Percentiles rank a stretch among this genome's conserved stretches.
Conservation (phyloP, 2,329 filamentous ascomycete genomes). For the Ophioceras dolichostomum region DNA sequence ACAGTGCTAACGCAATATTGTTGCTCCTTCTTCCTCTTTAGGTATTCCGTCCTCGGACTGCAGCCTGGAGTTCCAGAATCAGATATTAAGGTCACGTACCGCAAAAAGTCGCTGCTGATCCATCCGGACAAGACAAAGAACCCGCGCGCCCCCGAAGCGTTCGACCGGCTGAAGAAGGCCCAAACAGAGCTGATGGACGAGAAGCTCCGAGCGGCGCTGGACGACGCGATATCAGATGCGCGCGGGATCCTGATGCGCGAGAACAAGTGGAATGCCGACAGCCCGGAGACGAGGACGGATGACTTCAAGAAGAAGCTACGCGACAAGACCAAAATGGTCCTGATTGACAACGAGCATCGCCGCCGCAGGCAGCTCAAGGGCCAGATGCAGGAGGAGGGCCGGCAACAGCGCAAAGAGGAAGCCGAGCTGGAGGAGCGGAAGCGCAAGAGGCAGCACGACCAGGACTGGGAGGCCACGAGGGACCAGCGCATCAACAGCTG, state of each 20-base stretch:
- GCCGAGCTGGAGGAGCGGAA: conserved; percentile 72
- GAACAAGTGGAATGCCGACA: conserved; percentile 84
- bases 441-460: conserved; percentile 81
- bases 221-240: conserved; percentile 92
- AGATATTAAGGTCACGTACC: conserved; percentile 90
- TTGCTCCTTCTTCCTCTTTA: conserved; percentile 21
- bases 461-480: conserved; percentile 88
- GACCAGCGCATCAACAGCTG: conserved; percentile 89
- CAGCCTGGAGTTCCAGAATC: conserved; percentile 91
- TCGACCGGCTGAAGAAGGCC: conserved; percentile 92
- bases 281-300: conserved; percentile 71
- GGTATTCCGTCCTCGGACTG: conserved; percentile 88
- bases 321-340: conserved; percentile 77
- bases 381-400: conserved; percentile 91
- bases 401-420: conserved; percentile 75
- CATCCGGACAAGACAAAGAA: conserved; percentile 97
- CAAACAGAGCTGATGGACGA: conserved; percentile 88
- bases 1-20: no score
- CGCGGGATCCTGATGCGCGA: conserved; percentile 91
- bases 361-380: conserved; percentile 78
- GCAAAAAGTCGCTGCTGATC: conserved; percentile 96
- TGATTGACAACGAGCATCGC: conserved; percentile 86
- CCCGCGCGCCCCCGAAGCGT: conserved; percentile 81
- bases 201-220: conserved; percentile 73
- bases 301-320: conserved; percentile 80